Conservation (phyloP, 192 early-diverging fungal genomes). For the Geranomyces variabilis region DNA sequence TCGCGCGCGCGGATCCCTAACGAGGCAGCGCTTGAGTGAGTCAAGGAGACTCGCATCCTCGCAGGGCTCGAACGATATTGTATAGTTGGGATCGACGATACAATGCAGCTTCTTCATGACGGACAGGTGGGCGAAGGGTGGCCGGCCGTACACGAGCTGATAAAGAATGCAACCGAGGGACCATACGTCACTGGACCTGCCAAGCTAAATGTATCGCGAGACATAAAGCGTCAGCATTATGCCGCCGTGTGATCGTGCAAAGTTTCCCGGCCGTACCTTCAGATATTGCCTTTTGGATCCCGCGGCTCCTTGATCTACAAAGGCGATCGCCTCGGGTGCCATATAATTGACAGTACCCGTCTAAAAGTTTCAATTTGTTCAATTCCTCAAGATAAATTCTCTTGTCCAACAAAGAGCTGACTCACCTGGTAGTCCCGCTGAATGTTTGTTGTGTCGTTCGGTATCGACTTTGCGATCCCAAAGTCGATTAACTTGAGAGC, state of each 20-base stretch:
- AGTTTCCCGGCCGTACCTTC: constrained; percentile 20
- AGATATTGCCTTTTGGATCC: constrained; percentile 31
- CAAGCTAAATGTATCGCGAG: constrained; percentile 56
- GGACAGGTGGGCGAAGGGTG: constrained; percentile 78
- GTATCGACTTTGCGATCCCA: constrained; percentile 93
- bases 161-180: constrained; percentile 92
- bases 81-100: constrained; percentile 71
- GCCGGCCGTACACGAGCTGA: constrained; percentile 82
- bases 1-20: constrained; percentile 66
- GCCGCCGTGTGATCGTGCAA: not conserved
- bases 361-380: too few species aligned
- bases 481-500: constrained; percentile 94
- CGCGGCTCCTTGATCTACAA: constrained; percentile 28
- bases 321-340: constrained; percentile 85
- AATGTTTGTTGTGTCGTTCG: constrained; percentile 94
- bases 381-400: too few species aligned
- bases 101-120: constrained; percentile 68
- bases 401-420: constrained; percentile 2
- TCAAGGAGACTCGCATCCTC: constrained; percentile 53
- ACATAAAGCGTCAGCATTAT: not conserved
- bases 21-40: constrained; percentile 72
- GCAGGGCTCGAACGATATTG: constrained; percentile 66
- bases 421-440: constrained; percentile 76
- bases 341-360: constrained; percentile 95
- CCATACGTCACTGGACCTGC: constrained; percentile 85